Conservation (phyloP, 1,284 basidiomycete genomes). For the Tilletia setariae region DNA sequence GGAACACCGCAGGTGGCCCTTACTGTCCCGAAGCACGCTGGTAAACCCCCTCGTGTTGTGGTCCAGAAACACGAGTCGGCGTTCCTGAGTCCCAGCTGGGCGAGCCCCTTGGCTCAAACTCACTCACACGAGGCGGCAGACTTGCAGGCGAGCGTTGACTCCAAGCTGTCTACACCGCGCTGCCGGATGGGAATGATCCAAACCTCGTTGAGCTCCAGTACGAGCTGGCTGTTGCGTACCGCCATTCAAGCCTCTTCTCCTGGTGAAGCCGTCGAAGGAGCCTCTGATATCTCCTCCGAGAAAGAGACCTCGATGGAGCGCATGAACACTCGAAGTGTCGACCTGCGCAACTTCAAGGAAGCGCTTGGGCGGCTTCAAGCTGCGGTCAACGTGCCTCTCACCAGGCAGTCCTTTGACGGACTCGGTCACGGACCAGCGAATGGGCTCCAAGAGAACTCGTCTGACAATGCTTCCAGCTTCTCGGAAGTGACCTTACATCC, state of each 20-base stretch:
- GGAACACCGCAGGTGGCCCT: neutral
- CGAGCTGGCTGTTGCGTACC: conserved; percentile 5
- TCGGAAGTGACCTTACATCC: neutral
- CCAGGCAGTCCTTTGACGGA: conserved; percentile 4
- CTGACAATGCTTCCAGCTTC: neutral
- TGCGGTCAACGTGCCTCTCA: conserved; percentile 1
- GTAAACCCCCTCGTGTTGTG: neutral
- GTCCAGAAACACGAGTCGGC: neutral
- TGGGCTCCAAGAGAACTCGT: neutral
- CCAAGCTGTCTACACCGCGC: conserved; percentile 2
- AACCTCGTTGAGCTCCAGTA: conserved; percentile 5
- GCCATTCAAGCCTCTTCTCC: conserved; percentile 7
- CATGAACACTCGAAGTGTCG: neutral
- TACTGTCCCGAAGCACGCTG: neutral
- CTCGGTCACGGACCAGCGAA: neutral
- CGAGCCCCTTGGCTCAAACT: neutral
- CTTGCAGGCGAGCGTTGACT: neutral
- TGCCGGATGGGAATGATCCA: conserved; percentile 11
- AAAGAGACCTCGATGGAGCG: neutral
- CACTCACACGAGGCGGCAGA: neutral
- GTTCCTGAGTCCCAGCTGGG: conserved; percentile 9
- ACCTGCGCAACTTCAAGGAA: conserved; percentile 11
- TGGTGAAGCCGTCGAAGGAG: neutral
- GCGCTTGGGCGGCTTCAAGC: conserved; percentile 9
- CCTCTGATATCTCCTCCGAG: neutral